Evolutionary conservation across 2,329 filamentous ascomycete genomes (phyloP), one percentile per base, ranked within the genome.

Genomic region (Aspergillus arachidicola): DNA sequence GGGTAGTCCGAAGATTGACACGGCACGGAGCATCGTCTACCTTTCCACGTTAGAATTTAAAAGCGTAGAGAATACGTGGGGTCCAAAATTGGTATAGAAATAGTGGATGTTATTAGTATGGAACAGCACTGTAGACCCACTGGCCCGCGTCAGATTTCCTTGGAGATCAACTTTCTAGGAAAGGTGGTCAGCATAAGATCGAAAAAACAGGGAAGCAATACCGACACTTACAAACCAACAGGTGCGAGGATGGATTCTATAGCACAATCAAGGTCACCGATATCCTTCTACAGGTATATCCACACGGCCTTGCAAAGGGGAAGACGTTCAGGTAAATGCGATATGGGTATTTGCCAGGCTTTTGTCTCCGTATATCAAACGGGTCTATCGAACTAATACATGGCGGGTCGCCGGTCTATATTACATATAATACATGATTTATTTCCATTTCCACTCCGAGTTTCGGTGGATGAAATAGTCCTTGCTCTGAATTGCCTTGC

Each of bases 381-480:
- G 11, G n/a, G 10, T 46, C 57, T 41, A 53, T 54, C 19, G 30
- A 53, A 59, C 36, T 43, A 46, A 6, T 38, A 59, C 57, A 59
- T 57, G 36, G 21, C n/a, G 57, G 41, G 54, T 38, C 51, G 19
- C 43, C 21, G 4, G 11, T 12, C 43, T 46, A 46, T 23, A 46
- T 6, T 46, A 46, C 43, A 46, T 46, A 46, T 46, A 2, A 23
- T 26, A 46, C 21, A 46, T 21, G 43, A 23, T 23, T 23, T 10
- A 46, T 46, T 66, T 67, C 65, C 65, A 66, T 57, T 65, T 65
- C 63, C 64, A 66, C 19, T 60, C 60, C n/a, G 65, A 66, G 23
- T 67, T 62, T 6, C 65, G 61, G 38, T 67, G 65, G 38, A 66
- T 65, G 30, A 66, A 63, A 23, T 67, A 67, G 26, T 67, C 65